phyloP scores from a whole-genome alignment of 179 eudicot genomes.

The Carnegiea gigantea region DNA sequence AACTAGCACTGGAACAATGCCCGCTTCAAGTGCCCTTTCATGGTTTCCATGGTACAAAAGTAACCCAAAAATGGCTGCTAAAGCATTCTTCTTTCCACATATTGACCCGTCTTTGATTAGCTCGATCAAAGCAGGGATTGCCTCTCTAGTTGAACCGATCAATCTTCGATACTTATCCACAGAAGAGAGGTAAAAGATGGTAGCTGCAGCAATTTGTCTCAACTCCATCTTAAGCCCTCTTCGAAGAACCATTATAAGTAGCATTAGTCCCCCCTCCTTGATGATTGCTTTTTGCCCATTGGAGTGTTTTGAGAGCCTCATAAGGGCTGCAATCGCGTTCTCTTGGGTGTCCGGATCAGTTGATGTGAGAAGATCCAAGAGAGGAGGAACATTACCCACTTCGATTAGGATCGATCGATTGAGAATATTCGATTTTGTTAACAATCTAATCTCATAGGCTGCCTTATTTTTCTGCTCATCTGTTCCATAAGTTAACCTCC shows the following conservation, averaged over 20 bases:
- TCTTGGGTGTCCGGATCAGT: conserved; percentile 50
- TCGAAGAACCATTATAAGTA: conserved; percentile 42
- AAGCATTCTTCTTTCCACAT: conserved; percentile 70
- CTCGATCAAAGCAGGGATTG: conserved; percentile 53
- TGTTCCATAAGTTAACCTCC: conserved; percentile 48
- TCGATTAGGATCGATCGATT: conserved; percentile 59
- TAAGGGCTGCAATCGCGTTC: conserved; percentile 65
- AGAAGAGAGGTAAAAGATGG: conserved; percentile 63
- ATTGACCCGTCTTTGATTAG: conserved; percentile 51
- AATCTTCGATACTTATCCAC: conserved; percentile 47
- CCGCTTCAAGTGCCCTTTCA: conserved; percentile 44
- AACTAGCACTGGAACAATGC: conserved; percentile 45
- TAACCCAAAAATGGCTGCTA: conserved; percentile 68
- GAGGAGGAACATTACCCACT: conserved; percentile 55
- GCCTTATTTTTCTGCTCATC: conserved; percentile 64
- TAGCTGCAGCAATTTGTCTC: conserved; percentile 71
- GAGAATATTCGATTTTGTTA: conserved; percentile 59
- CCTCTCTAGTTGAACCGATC: conserved; percentile 51
- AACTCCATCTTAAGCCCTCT: conserved; percentile 54
- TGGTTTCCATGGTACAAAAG: conserved; percentile 51
- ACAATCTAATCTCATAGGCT: conserved; percentile 63
- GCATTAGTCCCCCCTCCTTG: conserved; percentile 54
- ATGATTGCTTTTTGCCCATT: conserved; percentile 62
- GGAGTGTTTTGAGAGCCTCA: conserved; percentile 72
- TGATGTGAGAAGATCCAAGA: conserved; percentile 55